phyloP scores from a whole-genome alignment of 2,329 filamentous ascomycete species.

The Penicillium sp. region DNA sequence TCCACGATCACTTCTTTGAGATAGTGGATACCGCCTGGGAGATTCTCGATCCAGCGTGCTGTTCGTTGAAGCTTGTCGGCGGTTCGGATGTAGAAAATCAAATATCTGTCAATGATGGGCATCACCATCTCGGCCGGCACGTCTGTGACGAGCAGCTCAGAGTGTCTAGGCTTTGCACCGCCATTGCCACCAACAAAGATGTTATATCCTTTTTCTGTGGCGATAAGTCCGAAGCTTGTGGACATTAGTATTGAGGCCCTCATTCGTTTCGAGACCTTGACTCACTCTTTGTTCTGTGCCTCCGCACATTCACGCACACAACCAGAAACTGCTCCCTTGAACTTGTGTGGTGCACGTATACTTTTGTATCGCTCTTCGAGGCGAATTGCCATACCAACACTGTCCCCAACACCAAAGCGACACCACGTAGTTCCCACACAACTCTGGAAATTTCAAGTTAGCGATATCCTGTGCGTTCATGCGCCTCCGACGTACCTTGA shows the following conservation, averaged over 20 bases:
- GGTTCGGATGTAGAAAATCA: constrained; percentile 92
- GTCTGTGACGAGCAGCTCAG: constrained; percentile 82
- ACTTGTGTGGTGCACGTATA: constrained; percentile 84
- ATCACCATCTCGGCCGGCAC: constrained; percentile 81
- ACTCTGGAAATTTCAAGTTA: constrained; percentile 50
- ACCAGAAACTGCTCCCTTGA: constrained; percentile 86
- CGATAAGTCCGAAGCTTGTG: constrained; percentile 78
- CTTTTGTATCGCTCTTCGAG: constrained; percentile 91
- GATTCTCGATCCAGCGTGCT: constrained; percentile 80
- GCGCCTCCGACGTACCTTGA: constrained; percentile 58
- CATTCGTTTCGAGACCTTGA: background rate
- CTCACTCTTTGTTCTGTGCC: constrained; percentile 86
- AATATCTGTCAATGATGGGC: constrained; percentile 81
- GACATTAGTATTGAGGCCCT: constrained; percentile 9
- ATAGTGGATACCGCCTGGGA: constrained; percentile 82
- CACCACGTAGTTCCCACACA: constrained; percentile 94
- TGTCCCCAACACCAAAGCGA: constrained; percentile 83
- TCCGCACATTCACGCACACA: constrained; percentile 93
- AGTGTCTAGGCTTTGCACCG: constrained; percentile 79
- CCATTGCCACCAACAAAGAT: constrained; percentile 90
- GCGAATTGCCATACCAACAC: constrained; percentile 85
- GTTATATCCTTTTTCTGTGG: constrained; percentile 91
- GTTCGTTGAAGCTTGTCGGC: constrained; percentile 89
- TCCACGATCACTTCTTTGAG: constrained; percentile 79
- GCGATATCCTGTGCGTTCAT: background rate